Percentiles rank a stretch among this genome's conserved stretches.
Conservation (phyloP, 2,329 filamentous ascomycete species). For the Kalmusia sp. region DNA sequence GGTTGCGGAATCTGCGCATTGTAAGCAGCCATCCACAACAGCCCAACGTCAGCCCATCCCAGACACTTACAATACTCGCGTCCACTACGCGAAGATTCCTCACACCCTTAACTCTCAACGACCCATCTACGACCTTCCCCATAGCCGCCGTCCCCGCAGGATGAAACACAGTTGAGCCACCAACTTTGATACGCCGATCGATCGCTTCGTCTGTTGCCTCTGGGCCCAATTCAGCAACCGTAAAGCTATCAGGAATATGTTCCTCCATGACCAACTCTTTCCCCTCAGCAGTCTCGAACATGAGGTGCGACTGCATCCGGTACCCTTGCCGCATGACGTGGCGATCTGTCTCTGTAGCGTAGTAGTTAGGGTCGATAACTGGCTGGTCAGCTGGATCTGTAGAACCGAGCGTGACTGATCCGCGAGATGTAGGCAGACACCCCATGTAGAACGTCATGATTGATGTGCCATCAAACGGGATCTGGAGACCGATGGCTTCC, state of each 20-base stretch:
- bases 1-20: conserved; percentile 26
- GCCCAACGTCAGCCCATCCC: background rate
- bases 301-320: conserved; percentile 51
- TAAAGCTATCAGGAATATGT: conserved; percentile 50
- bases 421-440: conserved; percentile 45
- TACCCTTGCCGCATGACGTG: conserved; percentile 54
- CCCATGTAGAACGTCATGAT: conserved; percentile 30
- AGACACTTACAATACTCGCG: conserved; percentile 30
- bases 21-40: background rate
- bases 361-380: conserved; percentile 59
- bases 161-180: conserved; percentile 59
- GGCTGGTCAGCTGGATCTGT: conserved; percentile 57
- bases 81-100: conserved; percentile 56
- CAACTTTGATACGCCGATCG: conserved; percentile 54
- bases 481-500: conserved; percentile 19
- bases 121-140: conserved; percentile 58
- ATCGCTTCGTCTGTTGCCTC: conserved; percentile 61
- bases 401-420: conserved; percentile 60
- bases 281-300: conserved; percentile 53
- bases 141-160: conserved; percentile 66
- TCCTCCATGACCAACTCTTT: conserved; percentile 54
- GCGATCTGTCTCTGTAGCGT: conserved; percentile 59
- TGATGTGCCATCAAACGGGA: conserved; percentile 26
- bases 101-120: conserved; percentile 59
- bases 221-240: background rate